These are phyloP conservation scores for Zygoascus flipseniorum DNA, from an alignment of 805 yeast species.

Conservation along the genomic window DNA sequence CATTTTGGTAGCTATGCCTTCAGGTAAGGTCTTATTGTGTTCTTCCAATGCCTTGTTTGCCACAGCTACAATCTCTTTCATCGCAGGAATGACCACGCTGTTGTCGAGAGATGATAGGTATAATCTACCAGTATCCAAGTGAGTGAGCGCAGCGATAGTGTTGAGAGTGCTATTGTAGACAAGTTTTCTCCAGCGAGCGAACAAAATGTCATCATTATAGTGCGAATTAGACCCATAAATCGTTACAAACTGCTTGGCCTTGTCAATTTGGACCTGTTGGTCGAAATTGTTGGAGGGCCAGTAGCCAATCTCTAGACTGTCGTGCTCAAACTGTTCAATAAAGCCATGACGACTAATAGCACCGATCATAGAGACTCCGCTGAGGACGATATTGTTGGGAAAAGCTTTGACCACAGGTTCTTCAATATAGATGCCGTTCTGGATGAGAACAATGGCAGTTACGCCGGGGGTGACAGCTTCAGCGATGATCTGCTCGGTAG, in stretches of 20 bases:
- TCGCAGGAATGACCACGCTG: conserved; percentile 44
- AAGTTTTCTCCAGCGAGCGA: conserved; percentile 56
- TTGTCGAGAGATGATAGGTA: conserved; percentile 37
- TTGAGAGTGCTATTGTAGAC: conserved; percentile 64
- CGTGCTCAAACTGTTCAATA: conserved; percentile 44
- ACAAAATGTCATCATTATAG: conserved; percentile 34
- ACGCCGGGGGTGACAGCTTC: conserved; percentile 41
- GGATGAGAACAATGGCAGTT: conserved; percentile 49
- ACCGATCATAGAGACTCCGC: conserved; percentile 59
- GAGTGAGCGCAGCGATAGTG: conserved; percentile 51
- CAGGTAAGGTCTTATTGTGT: conserved; percentile 30
- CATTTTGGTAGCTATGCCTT: conserved; percentile 40
- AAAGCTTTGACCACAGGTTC: conserved; percentile 43
- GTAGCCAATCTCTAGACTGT: conserved; percentile 40
- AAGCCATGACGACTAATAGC: conserved; percentile 45
- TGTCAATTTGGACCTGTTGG: conserved; percentile 40
- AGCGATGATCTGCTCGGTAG: conserved; percentile 42
- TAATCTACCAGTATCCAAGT: conserved; percentile 51
- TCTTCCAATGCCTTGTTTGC: conserved; percentile 35
- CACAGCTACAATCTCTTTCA: conserved; percentile 55
- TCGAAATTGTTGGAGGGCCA: conserved; percentile 29
- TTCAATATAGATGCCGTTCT: conserved; percentile 60
- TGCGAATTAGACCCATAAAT: conserved; percentile 27
- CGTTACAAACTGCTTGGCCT: conserved; percentile 33
- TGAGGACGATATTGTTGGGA: conserved; percentile 44